Evolutionary conservation across 257 asterid genomes (phyloP), one percentile per base, ranked within the genome.

Genomic region (Ehretia macrophylla): DNA sequence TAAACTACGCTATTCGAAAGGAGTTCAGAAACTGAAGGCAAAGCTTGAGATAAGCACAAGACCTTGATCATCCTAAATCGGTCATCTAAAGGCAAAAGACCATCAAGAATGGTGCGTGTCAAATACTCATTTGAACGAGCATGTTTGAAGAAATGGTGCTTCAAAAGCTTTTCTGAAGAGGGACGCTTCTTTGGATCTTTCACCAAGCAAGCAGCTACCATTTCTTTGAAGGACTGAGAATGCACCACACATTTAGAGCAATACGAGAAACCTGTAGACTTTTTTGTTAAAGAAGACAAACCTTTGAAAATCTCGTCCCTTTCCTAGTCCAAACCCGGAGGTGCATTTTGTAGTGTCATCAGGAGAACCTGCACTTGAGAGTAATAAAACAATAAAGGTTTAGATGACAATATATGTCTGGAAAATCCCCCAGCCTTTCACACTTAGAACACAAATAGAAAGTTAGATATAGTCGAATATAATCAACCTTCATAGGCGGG

Each of bases 111-210:
- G 42, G 82, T 68, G 54, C 91, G 93, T 39, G 90, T 67, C 77
- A 93, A 66, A 74, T 78, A 89, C 52, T 89, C 95, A 65, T 42
- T 52, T 14, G 94, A 60, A 16, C 89, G 87, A 46, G 95, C 88
- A 23, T 82, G 80, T 72, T 77, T 93, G 66, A 93, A 93, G 76
- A 93, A 93, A 57, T 86, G 82, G 72, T 89, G 99, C 79, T 93
- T 93, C 86, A 93, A 75, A 76, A 93, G 97, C 83, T 93, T 89
- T 72, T 93, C 97, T 0, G 99, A 70, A 58, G 87, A 80, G 11
- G 99, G 99, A 18, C 97, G 97, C 77, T 93, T 93, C 76, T 93
- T 93, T 16, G 99, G 97, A 82, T 93, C 99, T 84, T 93, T 93
- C 46, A 93, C 99, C 79, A 93, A 82, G 86, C 99, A 93, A 65